These are phyloP conservation scores for Boletus subparvulus DNA, from an alignment of 768 basidiomycete genomes.

Conservation along the genomic window DNA sequence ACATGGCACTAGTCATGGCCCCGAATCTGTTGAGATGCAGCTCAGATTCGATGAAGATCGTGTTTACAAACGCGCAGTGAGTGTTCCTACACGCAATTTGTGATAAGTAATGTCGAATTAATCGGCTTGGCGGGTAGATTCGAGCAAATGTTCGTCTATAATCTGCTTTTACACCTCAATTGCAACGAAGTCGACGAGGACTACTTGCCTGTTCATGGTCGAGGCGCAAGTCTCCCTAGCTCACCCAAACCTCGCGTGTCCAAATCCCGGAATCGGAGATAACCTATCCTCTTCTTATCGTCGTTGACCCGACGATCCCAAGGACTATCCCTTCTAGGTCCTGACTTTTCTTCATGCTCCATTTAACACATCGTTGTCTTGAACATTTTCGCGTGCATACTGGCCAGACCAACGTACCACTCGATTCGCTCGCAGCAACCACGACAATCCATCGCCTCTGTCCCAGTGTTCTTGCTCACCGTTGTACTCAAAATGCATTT, in stretches of 20 bases:
- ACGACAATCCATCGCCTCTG: background rate
- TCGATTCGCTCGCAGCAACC: background rate
- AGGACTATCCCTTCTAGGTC: background rate
- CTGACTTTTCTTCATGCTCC: background rate
- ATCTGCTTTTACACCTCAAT: conserved; percentile 76
- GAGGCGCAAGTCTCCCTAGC: conserved; percentile 59
- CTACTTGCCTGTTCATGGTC: conserved; percentile 77
- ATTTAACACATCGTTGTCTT: background rate
- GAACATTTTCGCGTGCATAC: background rate
- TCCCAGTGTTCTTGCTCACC: background rate
- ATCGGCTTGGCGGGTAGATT: conserved; percentile 48
- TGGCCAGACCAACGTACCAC: background rate
- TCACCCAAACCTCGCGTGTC: conserved; percentile 45
- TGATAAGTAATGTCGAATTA: conserved; percentile 6
- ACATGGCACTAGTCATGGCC: conserved; percentile 88
- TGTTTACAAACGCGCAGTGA: conserved; percentile 90
- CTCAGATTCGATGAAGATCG: conserved; percentile 84
- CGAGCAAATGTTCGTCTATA: conserved; percentile 86
- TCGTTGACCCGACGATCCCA: background rate
- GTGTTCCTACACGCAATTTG: conserved; percentile 31
- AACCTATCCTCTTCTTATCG: background rate
- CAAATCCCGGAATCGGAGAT: conserved; percentile 57
- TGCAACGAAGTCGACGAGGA: conserved; percentile 73
- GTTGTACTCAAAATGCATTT: conserved; percentile 21
- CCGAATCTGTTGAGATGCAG: conserved; percentile 86